Conservation (phyloP, 805 yeast species). For the Zygotorulaspora sp. region DNA sequence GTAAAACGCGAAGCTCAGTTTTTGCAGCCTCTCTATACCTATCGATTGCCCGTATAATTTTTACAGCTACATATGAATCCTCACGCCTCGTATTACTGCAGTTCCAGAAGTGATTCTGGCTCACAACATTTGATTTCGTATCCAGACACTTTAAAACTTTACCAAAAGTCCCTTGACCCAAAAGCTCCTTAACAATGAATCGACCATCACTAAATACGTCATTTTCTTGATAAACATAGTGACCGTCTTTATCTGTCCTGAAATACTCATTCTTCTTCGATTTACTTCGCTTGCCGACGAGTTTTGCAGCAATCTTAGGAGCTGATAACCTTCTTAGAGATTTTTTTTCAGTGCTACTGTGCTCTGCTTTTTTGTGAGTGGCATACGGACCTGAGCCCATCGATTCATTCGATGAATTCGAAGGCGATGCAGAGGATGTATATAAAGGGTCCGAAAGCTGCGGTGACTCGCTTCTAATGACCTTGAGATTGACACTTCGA, state of each 20-base stretch:
- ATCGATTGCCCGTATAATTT: constrained; percentile 85
- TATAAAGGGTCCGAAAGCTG: constrained; percentile 11
- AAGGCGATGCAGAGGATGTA: constrained; percentile 13
- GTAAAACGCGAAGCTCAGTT: constrained; percentile 78
- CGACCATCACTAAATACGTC: constrained; percentile 59
- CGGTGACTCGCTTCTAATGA: constrained; percentile 23
- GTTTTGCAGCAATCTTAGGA: constrained; percentile 14
- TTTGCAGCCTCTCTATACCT: constrained; percentile 94
- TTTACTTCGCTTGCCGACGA: constrained; percentile 13
- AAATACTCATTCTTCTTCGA: constrained; percentile 18
- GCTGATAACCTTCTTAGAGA: constrained; percentile 12
- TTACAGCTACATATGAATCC: constrained; percentile 69
- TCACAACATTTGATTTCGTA: constrained; percentile 39
- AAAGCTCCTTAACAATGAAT: constrained; percentile 57
- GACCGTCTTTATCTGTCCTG: constrained; percentile 61
- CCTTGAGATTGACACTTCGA: constrained; percentile 23
- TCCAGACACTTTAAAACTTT: constrained; percentile 95
- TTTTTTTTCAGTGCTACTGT: constrained; percentile 8
- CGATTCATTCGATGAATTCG: constrained; percentile 8
- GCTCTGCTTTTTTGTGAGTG: neutral
- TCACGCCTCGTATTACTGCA: constrained; percentile 7
- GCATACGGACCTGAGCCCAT: constrained; percentile 10
- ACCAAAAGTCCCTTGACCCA: constrained; percentile 98
- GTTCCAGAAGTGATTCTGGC: constrained; percentile 9
- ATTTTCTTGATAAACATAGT: constrained; percentile 57